phyloP scores from a whole-genome alignment of 495 filamentous ascomycete species.

The Aspergillus incahuasiensis region DNA sequence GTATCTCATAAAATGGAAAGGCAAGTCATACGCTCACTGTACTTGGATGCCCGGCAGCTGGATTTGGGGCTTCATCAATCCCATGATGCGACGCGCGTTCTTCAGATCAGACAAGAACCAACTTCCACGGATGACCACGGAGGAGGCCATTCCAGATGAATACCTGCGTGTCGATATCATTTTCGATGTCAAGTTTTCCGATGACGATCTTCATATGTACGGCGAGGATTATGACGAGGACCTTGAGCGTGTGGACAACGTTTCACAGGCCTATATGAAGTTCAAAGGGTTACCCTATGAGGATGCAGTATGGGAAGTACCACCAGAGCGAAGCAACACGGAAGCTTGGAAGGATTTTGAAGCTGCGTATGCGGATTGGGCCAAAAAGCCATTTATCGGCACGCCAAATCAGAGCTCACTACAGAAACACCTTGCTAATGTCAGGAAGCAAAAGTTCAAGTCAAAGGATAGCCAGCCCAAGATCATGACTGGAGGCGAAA shows the following conservation, averaged over 20 bases:
- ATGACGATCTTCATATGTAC: constrained; percentile 43
- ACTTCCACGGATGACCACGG: constrained; percentile 61
- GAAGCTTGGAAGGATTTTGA: constrained; percentile 78
- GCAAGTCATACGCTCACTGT: constrained; percentile 70
- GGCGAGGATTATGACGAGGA: constrained; percentile 54
- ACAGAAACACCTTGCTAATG: constrained; percentile 55
- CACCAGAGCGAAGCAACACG: constrained; percentile 61
- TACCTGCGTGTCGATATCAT: constrained; percentile 84
- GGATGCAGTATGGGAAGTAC: constrained; percentile 82
- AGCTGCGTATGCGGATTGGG: constrained; percentile 77
- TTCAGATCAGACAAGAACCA: constrained; percentile 59
- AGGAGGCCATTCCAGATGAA: constrained; percentile 81
- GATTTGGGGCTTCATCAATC: constrained; percentile 70
- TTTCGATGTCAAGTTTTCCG: constrained; percentile 67
- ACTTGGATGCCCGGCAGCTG: constrained; percentile 85
- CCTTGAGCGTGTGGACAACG: constrained; percentile 59
- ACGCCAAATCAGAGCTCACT: constrained; percentile 49
- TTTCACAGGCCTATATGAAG: constrained; percentile 73
- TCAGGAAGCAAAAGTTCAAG: constrained; percentile 63
- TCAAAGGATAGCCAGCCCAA: constrained; percentile 67
- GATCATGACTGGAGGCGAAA: constrained; percentile 66
- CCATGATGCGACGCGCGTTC: constrained; percentile 68
- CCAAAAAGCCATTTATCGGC: constrained; percentile 66
- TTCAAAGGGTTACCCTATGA: constrained; percentile 96
- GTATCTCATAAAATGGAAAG: constrained; percentile 86